These are phyloP conservation scores for Phytophthora pistaciae DNA, from an alignment of 352 stramenopile species.

Conservation along the genomic window DNA sequence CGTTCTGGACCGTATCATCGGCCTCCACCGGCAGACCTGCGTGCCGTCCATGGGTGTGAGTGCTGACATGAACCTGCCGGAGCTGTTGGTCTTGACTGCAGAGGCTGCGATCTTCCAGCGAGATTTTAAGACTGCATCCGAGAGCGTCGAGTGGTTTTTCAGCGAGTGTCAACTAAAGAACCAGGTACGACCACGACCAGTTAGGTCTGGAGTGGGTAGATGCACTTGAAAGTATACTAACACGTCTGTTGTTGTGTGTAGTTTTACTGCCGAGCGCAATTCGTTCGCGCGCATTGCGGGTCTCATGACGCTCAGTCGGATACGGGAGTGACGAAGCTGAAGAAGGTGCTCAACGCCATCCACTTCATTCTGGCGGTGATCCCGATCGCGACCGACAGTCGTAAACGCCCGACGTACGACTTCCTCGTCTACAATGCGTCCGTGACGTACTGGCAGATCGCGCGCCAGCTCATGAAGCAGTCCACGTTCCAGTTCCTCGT, in stretches of 20 bases:
- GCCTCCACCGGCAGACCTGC: constrained; percentile 43
- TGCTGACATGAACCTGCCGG: constrained; percentile 53
- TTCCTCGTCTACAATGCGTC: constrained; percentile 94
- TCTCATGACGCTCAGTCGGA: constrained; percentile 50
- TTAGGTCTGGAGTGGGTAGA: neutral
- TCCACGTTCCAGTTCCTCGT: constrained; percentile 78
- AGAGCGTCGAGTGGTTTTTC: constrained; percentile 79
- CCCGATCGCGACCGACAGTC: constrained; percentile 68
- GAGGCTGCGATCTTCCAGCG: constrained; percentile 73
- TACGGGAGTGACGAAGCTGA: constrained; percentile 52
- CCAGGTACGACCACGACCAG: constrained; percentile 55
- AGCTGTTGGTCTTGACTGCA: constrained; percentile 82
- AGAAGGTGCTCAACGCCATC: constrained; percentile 76
- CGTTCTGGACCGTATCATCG: constrained; percentile 49
- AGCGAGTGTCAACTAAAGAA: constrained; percentile 70
- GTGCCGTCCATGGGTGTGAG: constrained; percentile 37
- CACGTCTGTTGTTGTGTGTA: constrained; percentile 25
- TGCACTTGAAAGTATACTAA: constrained; percentile 3
- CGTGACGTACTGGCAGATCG: constrained; percentile 88
- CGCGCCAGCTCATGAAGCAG: constrained; percentile 84
- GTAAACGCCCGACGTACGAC: constrained; percentile 79
- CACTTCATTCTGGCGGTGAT: constrained; percentile 80
- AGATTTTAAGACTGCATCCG: constrained; percentile 69
- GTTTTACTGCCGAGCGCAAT: constrained; percentile 91
- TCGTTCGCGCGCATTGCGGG: constrained; percentile 78